Percentiles rank a stretch among this genome's conserved stretches.
Evolutionary conservation across 2,329 filamentous ascomycete species (phyloP).

Genomic region (Sphaerulina vaccinii): DNA sequence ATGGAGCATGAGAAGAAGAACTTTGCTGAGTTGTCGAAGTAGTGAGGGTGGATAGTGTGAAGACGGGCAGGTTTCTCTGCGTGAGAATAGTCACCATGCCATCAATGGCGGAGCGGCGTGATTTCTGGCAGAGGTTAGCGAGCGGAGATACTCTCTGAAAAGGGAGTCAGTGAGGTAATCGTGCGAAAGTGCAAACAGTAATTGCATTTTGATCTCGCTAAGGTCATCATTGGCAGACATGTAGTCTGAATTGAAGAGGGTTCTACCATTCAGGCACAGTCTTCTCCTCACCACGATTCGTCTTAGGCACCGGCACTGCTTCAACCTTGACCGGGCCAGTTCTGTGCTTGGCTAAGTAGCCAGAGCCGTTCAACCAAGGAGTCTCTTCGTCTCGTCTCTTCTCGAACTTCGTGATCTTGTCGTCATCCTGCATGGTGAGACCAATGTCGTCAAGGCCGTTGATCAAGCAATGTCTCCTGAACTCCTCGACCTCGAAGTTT

Average conservation of each 20-base stretch:
- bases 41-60: background rate
- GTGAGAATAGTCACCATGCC: background rate
- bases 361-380: constrained; percentile 87
- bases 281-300: constrained; percentile 80
- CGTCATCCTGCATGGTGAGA: constrained; percentile 85
- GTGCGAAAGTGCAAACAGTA: too few species aligned
- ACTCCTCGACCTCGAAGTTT: constrained; percentile 84
- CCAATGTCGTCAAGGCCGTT: constrained; percentile 97
- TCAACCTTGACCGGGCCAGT: constrained; percentile 61
- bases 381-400: constrained; percentile 70
- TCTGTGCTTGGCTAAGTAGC: constrained; percentile 65
- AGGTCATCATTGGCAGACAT: background rate
- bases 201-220: background rate
- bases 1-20: constrained; percentile 49
- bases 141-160: background rate
- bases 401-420: constrained; percentile 85
- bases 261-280: constrained; percentile 84
- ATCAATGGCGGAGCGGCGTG: background rate
- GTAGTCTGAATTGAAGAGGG: background rate
- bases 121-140: background rate
- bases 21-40: constrained; percentile 24
- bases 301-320: constrained; percentile 74
- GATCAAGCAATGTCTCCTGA: constrained; percentile 88
- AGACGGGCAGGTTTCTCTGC: background rate
- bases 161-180: too few species aligned